These are phyloP conservation scores for Musa troglodytarum DNA, from an alignment of 176 grass and related monocot species.

Conservation along the genomic window DNA sequence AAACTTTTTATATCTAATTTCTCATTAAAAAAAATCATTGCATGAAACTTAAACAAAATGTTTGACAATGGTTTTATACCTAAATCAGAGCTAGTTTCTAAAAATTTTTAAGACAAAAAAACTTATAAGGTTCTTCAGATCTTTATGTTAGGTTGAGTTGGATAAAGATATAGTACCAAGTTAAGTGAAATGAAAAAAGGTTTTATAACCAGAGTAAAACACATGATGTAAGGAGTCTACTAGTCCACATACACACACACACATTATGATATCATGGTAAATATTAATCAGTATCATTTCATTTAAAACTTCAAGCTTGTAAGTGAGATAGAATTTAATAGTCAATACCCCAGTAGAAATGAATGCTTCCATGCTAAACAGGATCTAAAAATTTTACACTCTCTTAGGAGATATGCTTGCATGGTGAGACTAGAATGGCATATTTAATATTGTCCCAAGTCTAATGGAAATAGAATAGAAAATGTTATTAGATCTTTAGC, in stretches of 20 bases:
- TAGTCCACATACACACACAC: too few species aligned
- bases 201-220: too few species aligned
- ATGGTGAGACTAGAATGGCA: background rate
- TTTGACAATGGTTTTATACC: too few species aligned
- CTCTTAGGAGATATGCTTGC: background rate
- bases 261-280: background rate
- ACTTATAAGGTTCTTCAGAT: background rate
- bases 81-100: too few species aligned
- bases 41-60: background rate
- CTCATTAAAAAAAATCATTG: background rate
- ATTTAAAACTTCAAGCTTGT: background rate
- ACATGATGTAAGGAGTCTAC: too few species aligned
- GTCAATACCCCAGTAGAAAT: too few species aligned
- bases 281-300: background rate
- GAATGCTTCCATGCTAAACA: too few species aligned
- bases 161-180: too few species aligned
- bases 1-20: too few species aligned
- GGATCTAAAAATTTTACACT: too few species aligned
- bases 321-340: background rate
- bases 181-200: too few species aligned
- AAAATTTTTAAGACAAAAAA: background rate
- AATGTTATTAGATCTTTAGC: background rate
- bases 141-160: background rate
- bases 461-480: background rate
- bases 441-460: background rate